Evolutionary conservation across 768 basidiomycete genomes (phyloP), one percentile per base, ranked within the genome.

Genomic region (Russula dissimulans): DNA sequence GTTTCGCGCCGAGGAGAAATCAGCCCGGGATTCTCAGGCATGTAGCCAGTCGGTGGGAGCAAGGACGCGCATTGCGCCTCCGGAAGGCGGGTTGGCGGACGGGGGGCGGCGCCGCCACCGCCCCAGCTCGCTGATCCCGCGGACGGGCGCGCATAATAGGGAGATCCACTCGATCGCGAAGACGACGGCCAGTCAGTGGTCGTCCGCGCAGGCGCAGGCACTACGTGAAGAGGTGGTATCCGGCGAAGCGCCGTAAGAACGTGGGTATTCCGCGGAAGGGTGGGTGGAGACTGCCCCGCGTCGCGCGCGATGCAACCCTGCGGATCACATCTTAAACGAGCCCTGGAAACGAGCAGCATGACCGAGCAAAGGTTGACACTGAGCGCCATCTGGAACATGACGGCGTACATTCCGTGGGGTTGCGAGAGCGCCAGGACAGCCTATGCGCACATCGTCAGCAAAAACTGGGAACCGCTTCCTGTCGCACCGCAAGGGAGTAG

Each of bases 161-260:
- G 39, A 10, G 64, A 56, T 44, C 36, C 61, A 39, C 46, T 54
- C 14, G 63, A 57, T 52, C 63, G 60, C n/a, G 64, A 65, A 26
- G 64, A 59, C n/a, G 62, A 64, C 18, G 62, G 57, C 17, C 64
- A 43, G 54, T 65, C 56, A 61, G 61, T 57, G 43, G 51, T 22
- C 22, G 43, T 56, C 49, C 52, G 49, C 61, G 63, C 31, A 54
- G 56, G 53, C 4, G 18, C 34, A 36, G 6, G 18, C 29, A 36
- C 36, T 3, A 17, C 22, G 2, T 26, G 22, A 26, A 26, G 22
- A 26, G 39, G 9, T 32, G 44, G 32, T 43, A 34, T 29, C 39
- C n/a, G 26, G 26, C 18, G 9, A n/a, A 22, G 41, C 26, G 32
- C 14, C 41, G 39, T 44, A 18, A 22, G n/a, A 57, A 48, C 22